phyloP scores from a whole-genome alignment of 441 rosid genomes.

The Euphorbia schlechtendalii region DNA sequence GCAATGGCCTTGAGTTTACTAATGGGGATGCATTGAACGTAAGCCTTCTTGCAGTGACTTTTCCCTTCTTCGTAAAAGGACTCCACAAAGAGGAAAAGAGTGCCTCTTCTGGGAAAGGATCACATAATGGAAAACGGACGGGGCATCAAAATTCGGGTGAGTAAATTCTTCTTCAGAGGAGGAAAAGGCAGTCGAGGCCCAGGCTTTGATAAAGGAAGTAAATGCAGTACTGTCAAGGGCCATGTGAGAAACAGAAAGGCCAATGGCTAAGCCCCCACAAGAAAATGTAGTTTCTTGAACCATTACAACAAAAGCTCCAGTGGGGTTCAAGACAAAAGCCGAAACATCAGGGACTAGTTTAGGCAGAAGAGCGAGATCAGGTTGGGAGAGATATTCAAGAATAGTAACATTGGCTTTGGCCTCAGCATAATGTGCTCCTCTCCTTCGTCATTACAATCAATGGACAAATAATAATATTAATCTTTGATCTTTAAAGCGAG shows the following conservation, averaged over 20 bases:
- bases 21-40: no score
- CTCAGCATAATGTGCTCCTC: not conserved
- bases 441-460: not conserved
- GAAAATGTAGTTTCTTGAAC: not conserved
- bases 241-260: conserved; percentile 21
- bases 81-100: not conserved
- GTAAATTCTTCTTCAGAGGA: not conserved
- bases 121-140: conserved; percentile 15
- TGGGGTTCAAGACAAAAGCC: not conserved
- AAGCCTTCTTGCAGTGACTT: conserved; percentile 3
- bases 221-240: conserved; percentile 18
- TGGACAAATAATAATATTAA: not conserved
- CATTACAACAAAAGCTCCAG: not conserved
- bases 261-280: conserved; percentile 30
- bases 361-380: not conserved
- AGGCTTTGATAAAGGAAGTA: not conserved
- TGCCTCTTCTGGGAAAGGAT: not conserved
- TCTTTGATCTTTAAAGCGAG: not conserved
- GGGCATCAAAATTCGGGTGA: not conserved
- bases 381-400: not conserved
- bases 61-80: not conserved
- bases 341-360: not conserved
- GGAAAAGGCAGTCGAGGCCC: conserved; percentile 20
- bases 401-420: not conserved
- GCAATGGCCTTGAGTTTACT: no score